These are phyloP conservation scores for Brassica balearica DNA, from an alignment of 441 rosid species.

Conservation along the genomic window DNA sequence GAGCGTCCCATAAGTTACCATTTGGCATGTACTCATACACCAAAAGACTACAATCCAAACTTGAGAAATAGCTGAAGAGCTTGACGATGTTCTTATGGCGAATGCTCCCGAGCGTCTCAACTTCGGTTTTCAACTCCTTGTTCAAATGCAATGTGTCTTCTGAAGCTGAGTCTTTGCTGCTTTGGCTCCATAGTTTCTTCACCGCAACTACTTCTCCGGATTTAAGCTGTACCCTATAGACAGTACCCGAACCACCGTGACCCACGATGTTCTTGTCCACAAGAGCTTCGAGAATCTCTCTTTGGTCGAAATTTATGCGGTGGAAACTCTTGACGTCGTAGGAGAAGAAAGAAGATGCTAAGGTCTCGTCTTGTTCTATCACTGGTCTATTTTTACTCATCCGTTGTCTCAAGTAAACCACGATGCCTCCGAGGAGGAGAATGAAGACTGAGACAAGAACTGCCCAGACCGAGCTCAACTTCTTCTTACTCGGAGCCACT, in stretches of 20 bases:
- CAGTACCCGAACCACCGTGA: constrained; percentile 89
- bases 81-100: constrained; percentile 95
- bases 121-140: constrained; percentile 81
- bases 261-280: constrained; percentile 86
- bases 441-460: constrained; percentile 58
- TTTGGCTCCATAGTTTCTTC: constrained; percentile 78
- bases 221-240: constrained; percentile 68
- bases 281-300: constrained; percentile 76
- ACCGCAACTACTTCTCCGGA: constrained; percentile 85
- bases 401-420: constrained; percentile 66
- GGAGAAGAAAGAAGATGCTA: constrained; percentile 71
- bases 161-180: constrained; percentile 57
- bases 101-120: constrained; percentile 81
- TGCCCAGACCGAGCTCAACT: constrained; percentile 65
- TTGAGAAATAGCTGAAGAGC: constrained; percentile 78
- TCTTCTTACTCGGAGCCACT: constrained; percentile 51
- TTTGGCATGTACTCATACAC: constrained; percentile 94
- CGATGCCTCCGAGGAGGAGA: constrained; percentile 59
- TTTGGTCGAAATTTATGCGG: constrained; percentile 68
- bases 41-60: constrained; percentile 66
- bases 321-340: constrained; percentile 89
- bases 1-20: constrained; percentile 90
- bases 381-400: constrained; percentile 54
- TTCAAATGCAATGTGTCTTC: constrained; percentile 57
- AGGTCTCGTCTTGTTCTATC: constrained; percentile 65